phyloP scores from a whole-genome alignment of 2,329 filamentous ascomycete genomes.

The Monosporascus sp. region DNA sequence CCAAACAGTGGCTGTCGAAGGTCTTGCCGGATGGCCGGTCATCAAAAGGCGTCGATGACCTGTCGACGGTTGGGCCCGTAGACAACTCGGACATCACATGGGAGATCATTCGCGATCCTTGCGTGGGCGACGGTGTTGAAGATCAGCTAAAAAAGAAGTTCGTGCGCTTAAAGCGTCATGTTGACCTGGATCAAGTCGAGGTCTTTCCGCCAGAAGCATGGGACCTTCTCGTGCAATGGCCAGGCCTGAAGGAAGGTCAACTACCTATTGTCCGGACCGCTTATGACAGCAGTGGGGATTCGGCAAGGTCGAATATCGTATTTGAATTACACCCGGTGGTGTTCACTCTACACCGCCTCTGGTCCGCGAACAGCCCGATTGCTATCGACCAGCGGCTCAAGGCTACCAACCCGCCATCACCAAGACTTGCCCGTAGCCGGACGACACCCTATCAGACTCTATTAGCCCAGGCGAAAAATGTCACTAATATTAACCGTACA shows the following conservation, averaged over 20 bases:
- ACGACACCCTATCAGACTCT: conserved; percentile 69
- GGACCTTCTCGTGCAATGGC: conserved; percentile 76
- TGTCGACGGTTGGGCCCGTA: conserved; percentile 64
- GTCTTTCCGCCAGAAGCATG: conserved; percentile 75
- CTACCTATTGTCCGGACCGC: conserved; percentile 69
- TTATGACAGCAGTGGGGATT: conserved; percentile 64
- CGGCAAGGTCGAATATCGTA: conserved; percentile 57
- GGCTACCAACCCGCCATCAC: conserved; percentile 55
- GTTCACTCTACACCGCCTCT: conserved; percentile 78
- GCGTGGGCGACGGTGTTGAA: conserved; percentile 27
- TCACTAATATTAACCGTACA: conserved; percentile 59
- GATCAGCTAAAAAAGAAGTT: conserved; percentile 44
- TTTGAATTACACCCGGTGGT: conserved; percentile 83
- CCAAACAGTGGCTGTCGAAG: conserved; percentile 69
- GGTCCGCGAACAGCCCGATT: conserved; percentile 52
- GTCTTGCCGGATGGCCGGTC: conserved; percentile 62
- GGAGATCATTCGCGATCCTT: conserved; percentile 47
- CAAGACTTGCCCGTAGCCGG: conserved; percentile 65
- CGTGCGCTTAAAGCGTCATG: conserved; percentile 66
- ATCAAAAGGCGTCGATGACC: conserved; percentile 53
- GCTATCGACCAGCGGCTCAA: conserved; percentile 54
- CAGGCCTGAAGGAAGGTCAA: conserved; percentile 66
- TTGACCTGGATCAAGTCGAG: conserved; percentile 66
- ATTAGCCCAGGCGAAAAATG: conserved; percentile 65
- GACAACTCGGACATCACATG: conserved; percentile 82